Evolutionary conservation across 2,329 filamentous ascomycete species (phyloP).

Genomic region (Pestalotiopsis fici): DNA sequence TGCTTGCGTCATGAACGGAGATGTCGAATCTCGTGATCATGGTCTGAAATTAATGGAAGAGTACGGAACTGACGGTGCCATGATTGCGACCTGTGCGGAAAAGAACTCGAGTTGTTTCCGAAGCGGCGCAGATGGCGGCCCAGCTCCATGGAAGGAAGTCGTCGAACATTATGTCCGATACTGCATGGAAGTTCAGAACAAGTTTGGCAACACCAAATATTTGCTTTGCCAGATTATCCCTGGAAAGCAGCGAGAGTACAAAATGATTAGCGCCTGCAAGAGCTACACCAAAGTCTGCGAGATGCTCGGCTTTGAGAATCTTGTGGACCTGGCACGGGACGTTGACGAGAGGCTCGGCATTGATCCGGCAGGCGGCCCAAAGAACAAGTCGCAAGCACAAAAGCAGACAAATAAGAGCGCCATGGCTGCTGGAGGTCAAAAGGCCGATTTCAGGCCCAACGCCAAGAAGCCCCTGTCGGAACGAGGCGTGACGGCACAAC

Average conservation of each 20-base stretch:
- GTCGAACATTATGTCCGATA: slow-evolving; percentile 74
- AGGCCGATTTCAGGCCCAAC: slow-evolving; percentile 31
- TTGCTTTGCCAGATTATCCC: slow-evolving; percentile 83
- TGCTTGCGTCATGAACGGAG: slow-evolving; percentile 93
- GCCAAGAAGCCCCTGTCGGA: slow-evolving; percentile 30
- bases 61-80: slow-evolving; percentile 88
- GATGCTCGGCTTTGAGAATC: slow-evolving; percentile 62
- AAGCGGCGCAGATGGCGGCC: slow-evolving; percentile 65
- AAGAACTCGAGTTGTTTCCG: slow-evolving; percentile 89
- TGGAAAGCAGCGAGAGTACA: slow-evolving; percentile 69
- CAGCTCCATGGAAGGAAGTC: slow-evolving; percentile 75
- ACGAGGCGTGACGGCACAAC: slow-evolving; percentile 24
- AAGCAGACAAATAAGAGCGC: slow-evolving; percentile 37
- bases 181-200: slow-evolving; percentile 78
- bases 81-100: slow-evolving; percentile 95
- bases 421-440: slow-evolving; percentile 49
- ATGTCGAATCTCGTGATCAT: slow-evolving; percentile 76
- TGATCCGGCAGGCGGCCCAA: slow-evolving; percentile 49
- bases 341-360: slow-evolving; percentile 67
- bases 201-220: slow-evolving; percentile 92
- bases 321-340: slow-evolving; percentile 64
- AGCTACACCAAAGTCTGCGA: slow-evolving; percentile 72
- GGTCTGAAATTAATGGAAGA: slow-evolving; percentile 72
- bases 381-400: slow-evolving; percentile 28
- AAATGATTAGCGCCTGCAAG: slow-evolving; percentile 63